Conservation (phyloP, 495 filamentous ascomycete species). For the Cercophora scortea region DNA sequence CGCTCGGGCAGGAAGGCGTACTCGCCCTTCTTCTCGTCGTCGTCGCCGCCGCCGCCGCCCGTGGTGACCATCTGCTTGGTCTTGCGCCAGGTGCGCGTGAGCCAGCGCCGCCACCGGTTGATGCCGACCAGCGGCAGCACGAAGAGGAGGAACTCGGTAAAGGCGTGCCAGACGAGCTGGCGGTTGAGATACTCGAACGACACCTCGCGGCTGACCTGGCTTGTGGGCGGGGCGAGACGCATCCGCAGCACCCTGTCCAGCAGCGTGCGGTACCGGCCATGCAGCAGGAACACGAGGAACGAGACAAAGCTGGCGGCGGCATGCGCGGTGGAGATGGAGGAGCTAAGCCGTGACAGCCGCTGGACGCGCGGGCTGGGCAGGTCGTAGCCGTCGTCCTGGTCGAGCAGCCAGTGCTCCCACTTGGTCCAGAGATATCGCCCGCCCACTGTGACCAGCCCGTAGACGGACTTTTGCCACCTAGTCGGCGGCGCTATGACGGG, state of each 20-base stretch:
- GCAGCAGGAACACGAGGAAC: conserved; percentile 82
- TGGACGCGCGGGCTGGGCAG: conserved; percentile 44
- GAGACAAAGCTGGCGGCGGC: conserved; percentile 73
- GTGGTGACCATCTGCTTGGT: conserved; percentile 54
- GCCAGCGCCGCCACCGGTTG: conserved; percentile 84
- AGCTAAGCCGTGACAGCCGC: conserved; percentile 59
- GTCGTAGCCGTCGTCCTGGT: conserved; percentile 63
- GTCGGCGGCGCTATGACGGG: conserved; percentile 53
- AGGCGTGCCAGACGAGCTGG: conserved; percentile 97
- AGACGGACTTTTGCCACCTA: conserved; percentile 72
- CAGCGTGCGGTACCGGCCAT: conserved; percentile 84
- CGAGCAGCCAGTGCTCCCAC: conserved; percentile 82
- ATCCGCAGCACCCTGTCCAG: conserved; percentile 81
- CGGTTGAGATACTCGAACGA: conserved; percentile 97
- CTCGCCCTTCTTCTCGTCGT: conserved; percentile 59
- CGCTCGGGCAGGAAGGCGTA: conserved; percentile 81
- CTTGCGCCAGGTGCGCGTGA: conserved; percentile 73
- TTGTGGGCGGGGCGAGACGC: conserved; percentile 73
- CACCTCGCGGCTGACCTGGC: conserved; percentile 78
- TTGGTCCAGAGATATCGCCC: conserved; percentile 84
- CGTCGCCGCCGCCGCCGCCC: conserved; percentile 25
- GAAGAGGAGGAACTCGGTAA: conserved; percentile 96
- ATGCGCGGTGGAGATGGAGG: conserved; percentile 60
- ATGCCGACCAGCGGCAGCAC: conserved; percentile 91
- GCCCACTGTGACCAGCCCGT: conserved; percentile 78